Evolutionary conservation across 352 stramenopile genomes (phyloP).

Genomic region (Detonula confervacea): DNA sequence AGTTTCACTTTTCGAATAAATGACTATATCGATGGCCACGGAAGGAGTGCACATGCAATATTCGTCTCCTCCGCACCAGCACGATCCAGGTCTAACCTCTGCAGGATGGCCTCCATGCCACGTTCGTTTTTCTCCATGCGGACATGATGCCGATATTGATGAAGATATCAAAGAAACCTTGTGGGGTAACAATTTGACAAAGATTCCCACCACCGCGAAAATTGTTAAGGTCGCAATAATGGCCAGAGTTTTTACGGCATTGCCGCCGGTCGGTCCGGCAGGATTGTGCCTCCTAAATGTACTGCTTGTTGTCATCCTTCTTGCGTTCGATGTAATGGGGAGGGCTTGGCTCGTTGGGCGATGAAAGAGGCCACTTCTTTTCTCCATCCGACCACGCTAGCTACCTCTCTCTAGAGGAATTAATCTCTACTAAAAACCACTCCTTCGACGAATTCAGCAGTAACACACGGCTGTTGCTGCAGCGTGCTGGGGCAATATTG

Average conservation of each 20-base stretch:
- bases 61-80: slow-evolving; percentile 80
- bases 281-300: slow-evolving; percentile 2
- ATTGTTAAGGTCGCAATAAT: slow-evolving; percentile 22
- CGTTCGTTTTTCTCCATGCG: slow-evolving; percentile 41
- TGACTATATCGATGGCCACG: slow-evolving; percentile 86
- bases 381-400: no score
- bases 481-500: no score
- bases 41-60: slow-evolving; percentile 89
- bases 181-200: slow-evolving; percentile 22
- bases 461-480: no score
- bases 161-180: slow-evolving; percentile 25
- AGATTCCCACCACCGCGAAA: slow-evolving; percentile 27
- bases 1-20: slow-evolving; percentile 60
- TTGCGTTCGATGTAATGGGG: not conserved
- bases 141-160: slow-evolving; percentile 17
- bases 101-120: slow-evolving; percentile 82
- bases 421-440: no score
- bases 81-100: slow-evolving; percentile 69
- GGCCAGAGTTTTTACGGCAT: slow-evolving; percentile 13
- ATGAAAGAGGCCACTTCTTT: slow-evolving; percentile 11
- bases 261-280: not conserved
- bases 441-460: no score
- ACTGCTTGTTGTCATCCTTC: slow-evolving; percentile 7
- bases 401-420: no score
- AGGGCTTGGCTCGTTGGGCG: not conserved